Base-by-base conservation (phyloP, 495 filamentous ascomycete species). In the Aspergillus mulundensis region DNA sequence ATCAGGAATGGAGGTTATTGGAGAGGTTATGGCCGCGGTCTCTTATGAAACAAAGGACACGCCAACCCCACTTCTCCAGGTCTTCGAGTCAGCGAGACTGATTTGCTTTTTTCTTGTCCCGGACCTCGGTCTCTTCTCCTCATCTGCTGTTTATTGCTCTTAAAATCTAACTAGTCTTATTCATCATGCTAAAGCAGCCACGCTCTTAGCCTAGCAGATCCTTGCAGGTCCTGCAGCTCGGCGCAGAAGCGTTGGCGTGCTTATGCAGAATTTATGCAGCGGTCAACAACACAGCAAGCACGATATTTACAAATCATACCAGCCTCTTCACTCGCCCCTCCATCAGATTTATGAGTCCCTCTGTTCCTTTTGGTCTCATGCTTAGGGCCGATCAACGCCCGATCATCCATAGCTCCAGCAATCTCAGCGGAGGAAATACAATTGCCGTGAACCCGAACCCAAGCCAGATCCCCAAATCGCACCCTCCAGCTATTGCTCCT, bases 391-490 rank as follows among this genome's bases (percentile, higher is more conserved):
- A 30, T 24, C 34, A 79, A 39, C 73, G 71, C 16, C 71, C 68
- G 50, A 77, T 55, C 7, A 64, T 60, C 38, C 59, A 65, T 36
- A 75, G 40, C 56, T 80, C 78, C 18, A 76, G 40, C 18, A 65
- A 62, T 39, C 78, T 67, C 38, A 81, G 48, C 7, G 74, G 71
- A 2, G 75, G 76, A 57, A 77, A 81, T 1, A 63, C 60, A 16
- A 78, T n/a, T 7, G 65, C 63, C 0, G 74, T 71, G 54, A 79
- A 78, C 10, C 60, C 73, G 15, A 68, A 61, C 5, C 66, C 75
- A 1, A 78, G 54, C 75, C 75, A 80, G 2, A 77, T 56, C 1
- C 77, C 77, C 52, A 80, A 53, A 43, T 77, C 72, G 40, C 68
- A 65, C 0, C 68, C 70, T 2, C 64, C 66, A 5, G 70, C 60